These are phyloP conservation scores for Vigna unguiculata DNA, from an alignment of 306 rosid species.

Conservation along the genomic window DNA sequence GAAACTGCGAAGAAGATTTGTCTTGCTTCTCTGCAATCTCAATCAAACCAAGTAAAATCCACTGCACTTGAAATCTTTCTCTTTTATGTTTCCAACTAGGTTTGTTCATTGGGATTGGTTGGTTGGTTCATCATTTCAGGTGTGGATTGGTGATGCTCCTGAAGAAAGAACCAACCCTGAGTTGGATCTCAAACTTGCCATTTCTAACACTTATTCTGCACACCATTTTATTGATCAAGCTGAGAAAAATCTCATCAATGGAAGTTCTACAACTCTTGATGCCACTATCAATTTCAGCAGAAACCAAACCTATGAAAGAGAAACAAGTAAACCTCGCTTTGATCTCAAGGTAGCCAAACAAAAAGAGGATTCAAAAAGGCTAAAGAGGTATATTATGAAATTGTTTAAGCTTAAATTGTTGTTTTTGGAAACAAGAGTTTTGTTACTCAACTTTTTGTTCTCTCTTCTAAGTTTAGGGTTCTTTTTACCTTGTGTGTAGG, in stretches of 20 bases:
- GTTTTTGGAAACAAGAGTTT: too few species aligned
- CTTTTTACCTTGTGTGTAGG: conserved; percentile 10
- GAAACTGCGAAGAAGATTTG: not conserved
- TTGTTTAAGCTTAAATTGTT: not conserved
- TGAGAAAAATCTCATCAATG: not conserved
- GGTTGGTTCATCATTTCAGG: conserved; percentile 29
- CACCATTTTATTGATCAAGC: not conserved
- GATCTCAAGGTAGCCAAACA: not conserved
- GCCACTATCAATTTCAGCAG: not conserved
- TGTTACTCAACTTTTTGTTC: too few species aligned
- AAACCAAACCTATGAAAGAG: not conserved
- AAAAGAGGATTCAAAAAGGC: not conserved
- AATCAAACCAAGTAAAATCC: not conserved
- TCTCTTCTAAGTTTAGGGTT: too few species aligned
- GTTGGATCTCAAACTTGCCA: not conserved
- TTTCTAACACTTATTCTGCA: not conserved
- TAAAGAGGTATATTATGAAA: not conserved
- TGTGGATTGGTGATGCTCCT: not conserved
- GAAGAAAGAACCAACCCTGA: not conserved
- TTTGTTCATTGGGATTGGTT: too few species aligned
- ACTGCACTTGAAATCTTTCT: not conserved
- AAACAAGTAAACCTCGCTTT: not conserved
- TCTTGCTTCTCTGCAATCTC: not conserved
- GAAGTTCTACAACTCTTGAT: not conserved
- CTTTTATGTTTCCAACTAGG: not conserved